Evolutionary conservation across 345 rosid genomes (phyloP).

Genomic region (Heritiera littoralis): DNA sequence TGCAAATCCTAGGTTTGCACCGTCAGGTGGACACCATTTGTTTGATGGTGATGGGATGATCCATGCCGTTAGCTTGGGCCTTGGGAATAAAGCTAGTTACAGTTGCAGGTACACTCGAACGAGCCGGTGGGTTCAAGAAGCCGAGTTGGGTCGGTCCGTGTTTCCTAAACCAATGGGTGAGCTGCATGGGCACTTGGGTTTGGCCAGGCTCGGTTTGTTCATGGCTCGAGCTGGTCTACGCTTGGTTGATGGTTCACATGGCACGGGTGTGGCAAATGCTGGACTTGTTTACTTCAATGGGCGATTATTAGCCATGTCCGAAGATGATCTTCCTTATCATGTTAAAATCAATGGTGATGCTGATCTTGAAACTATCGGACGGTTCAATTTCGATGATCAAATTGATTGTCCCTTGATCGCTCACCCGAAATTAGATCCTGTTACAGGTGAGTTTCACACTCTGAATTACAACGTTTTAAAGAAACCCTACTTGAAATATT

Average conservation of each 20-base stretch:
- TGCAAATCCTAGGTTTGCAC: conserved; percentile 62
- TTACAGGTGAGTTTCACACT: conserved; percentile 56
- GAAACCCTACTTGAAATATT: conserved; percentile 62
- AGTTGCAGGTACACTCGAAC: conserved; percentile 68
- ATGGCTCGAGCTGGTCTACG: conserved; percentile 56
- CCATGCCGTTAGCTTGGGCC: conserved; percentile 61
- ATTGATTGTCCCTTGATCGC: conserved; percentile 65
- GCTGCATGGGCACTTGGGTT: conserved; percentile 71
- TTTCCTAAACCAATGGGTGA: conserved; percentile 83
- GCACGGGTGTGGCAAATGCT: conserved; percentile 74
- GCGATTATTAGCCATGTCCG: conserved; percentile 74
- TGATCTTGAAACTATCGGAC: conserved; percentile 58
- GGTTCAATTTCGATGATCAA: conserved; percentile 56
- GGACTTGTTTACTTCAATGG: conserved; percentile 67
- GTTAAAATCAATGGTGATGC: conserved; percentile 48
- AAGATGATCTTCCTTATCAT: conserved; percentile 77
- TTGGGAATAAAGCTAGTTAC: conserved; percentile 48
- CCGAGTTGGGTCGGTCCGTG: conserved; percentile 47
- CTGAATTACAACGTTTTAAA: conserved; percentile 58
- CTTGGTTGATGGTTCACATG: conserved; percentile 53
- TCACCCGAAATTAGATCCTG: conserved; percentile 75
- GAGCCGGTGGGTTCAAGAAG: conserved; percentile 63
- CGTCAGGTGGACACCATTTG: conserved; percentile 66
- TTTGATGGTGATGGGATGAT: conserved; percentile 92
- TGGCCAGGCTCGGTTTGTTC: conserved; percentile 59